These are phyloP conservation scores for Taiozyma sp. DNA, from an alignment of 1,139 yeast species.

Conservation along the genomic window DNA sequence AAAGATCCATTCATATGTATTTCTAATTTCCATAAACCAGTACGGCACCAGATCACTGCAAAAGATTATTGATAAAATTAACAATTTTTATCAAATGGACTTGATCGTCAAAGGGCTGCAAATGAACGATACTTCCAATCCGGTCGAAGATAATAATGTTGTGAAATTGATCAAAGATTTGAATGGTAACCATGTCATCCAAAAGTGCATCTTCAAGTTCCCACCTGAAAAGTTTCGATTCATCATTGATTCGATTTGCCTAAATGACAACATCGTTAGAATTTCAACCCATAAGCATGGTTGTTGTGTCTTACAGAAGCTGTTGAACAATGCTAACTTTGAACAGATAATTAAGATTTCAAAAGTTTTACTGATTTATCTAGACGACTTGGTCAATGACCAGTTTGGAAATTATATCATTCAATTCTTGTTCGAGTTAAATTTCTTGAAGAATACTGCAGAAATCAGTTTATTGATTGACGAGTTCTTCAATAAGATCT, in stretches of 20 bases:
- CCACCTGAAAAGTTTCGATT: constrained; percentile 69
- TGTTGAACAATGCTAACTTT: constrained; percentile 54
- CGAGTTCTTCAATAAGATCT: constrained; percentile 46
- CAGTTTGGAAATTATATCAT: constrained; percentile 97
- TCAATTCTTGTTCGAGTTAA: constrained; percentile 68
- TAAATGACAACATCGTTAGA: constrained; percentile 49
- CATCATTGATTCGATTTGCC: constrained; percentile 83
- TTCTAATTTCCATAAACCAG: constrained; percentile 79
- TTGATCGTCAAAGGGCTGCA: constrained; percentile 33
- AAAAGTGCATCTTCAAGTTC: constrained; percentile 80
- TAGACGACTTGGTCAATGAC: constrained; percentile 63
- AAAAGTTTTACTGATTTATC: constrained; percentile 29
- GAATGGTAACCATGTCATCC: constrained; percentile 96
- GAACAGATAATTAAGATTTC: constrained; percentile 52
- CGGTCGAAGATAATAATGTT: constrained; percentile 67
- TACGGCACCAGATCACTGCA: constrained; percentile 97
- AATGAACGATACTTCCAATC: constrained; percentile 33
- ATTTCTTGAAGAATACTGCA: constrained; percentile 46
- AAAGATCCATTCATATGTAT: constrained; percentile 55
- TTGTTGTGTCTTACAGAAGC: constrained; percentile 89
- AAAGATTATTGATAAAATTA: constrained; percentile 70
- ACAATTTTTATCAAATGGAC: constrained; percentile 41
- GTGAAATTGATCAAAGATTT: constrained; percentile 82
- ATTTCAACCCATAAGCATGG: constrained; percentile 98
- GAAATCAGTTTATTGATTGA: constrained; percentile 35